These are phyloP conservation scores for Kappamyces sp. DNA, from an alignment of 192 early-diverging fungal genomes.

Conservation along the genomic window DNA sequence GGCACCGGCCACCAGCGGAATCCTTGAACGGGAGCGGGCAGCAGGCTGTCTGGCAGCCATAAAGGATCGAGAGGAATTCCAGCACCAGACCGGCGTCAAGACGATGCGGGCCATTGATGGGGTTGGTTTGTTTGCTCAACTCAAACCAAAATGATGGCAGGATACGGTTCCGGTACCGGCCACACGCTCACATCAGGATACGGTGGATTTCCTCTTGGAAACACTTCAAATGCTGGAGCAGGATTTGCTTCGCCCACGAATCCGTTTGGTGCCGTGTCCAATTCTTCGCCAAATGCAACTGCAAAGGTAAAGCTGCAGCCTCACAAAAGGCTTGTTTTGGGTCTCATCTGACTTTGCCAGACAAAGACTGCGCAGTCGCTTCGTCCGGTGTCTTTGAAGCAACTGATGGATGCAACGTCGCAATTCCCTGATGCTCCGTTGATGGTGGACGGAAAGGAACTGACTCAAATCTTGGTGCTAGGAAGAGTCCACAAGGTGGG, in stretches of 20 bases:
- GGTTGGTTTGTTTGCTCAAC: no score
- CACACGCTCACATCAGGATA: not conserved
- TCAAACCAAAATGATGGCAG: not conserved
- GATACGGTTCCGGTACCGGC: not conserved
- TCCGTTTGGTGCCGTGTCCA: not conserved
- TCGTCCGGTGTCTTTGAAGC: slow-evolving; percentile 79
- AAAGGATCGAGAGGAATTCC: not conserved
- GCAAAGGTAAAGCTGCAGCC: slow-evolving; percentile 1
- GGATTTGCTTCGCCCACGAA: no score
- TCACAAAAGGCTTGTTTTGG: slow-evolving; percentile 1
- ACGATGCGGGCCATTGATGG: not conserved
- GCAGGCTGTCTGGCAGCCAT: not conserved
- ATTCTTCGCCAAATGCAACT: not conserved
- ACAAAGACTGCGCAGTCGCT: slow-evolving; percentile 36
- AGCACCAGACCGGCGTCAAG: not conserved
- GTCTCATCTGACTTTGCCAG: not conserved
- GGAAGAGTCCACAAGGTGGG: slow-evolving; percentile 1
- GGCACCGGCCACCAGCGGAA: slow-evolving; percentile 15
- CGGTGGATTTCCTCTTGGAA: not conserved
- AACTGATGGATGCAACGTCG: slow-evolving; percentile 47
- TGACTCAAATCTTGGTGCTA: slow-evolving; percentile 49
- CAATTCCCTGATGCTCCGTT: slow-evolving; percentile 54
- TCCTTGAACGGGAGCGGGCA: not conserved
- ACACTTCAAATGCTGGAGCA: no score
- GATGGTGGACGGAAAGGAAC: slow-evolving; percentile 61